A percentile compares a stretch with the other conserved stretches of the same genome.
Conservation (phyloP, 371 early-diverging fungal genomes). For the Mucor sp. region DNA sequence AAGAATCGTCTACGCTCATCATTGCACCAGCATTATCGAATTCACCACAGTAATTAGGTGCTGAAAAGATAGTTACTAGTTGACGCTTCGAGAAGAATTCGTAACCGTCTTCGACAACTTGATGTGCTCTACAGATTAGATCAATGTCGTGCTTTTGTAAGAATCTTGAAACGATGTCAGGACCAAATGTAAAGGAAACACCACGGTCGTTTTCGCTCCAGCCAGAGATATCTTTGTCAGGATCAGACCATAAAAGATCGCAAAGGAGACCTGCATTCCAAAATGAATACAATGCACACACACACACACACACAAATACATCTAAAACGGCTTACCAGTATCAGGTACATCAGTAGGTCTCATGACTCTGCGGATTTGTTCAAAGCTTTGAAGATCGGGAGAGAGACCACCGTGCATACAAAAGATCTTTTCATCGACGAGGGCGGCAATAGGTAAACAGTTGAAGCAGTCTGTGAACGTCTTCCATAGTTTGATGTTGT, state of each 20-base stretch:
- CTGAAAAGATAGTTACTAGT: conserved; percentile 96
- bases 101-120: conserved; percentile 99
- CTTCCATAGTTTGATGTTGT: conserved; percentile 95
- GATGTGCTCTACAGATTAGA: conserved; percentile 96
- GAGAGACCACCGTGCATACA: conserved; percentile 99
- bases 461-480: conserved; percentile 97
- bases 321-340: conserved; percentile 29
- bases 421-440: conserved; percentile 96
- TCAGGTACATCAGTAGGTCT: conserved; percentile 99
- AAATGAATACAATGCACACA: background rate
- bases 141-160: conserved; percentile 90
- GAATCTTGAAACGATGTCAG: conserved; percentile 85
- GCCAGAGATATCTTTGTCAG: conserved; percentile 71
- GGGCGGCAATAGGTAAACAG: conserved; percentile 95
- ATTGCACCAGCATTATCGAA: conserved; percentile 97
- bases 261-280: conserved; percentile 67
- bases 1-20: conserved; percentile 93
- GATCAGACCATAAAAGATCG: conserved; percentile 92
- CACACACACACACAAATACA: background rate
- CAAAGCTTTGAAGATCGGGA: conserved; percentile 87
- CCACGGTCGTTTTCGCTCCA: conserved; percentile 99
- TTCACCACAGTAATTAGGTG: conserved; percentile 99
- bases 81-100: conserved; percentile 96
- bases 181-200: conserved; percentile 94
- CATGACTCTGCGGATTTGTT: conserved; percentile 88